phyloP scores from a whole-genome alignment of 1,139 yeast genomes.

The Pichia sp. region DNA sequence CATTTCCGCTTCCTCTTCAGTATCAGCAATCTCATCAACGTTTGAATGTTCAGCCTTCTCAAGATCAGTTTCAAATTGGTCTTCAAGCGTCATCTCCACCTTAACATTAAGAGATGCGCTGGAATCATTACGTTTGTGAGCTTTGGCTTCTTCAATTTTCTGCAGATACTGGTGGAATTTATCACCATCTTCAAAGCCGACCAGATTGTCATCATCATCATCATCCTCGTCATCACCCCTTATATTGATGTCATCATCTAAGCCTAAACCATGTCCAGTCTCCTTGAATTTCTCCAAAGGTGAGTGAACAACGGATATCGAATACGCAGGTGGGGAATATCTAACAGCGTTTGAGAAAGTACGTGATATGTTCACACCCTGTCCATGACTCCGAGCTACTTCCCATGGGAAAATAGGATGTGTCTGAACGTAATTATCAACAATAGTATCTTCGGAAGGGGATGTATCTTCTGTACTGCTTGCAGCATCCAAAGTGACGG shows the following conservation, averaged over 20 bases:
- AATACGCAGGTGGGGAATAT: slow-evolving; percentile 14
- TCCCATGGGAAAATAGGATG: slow-evolving; percentile 44
- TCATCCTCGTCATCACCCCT: slow-evolving; percentile 1
- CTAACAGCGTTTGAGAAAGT: slow-evolving; percentile 14
- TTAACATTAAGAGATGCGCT: neutral
- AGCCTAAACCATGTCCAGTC: too few species aligned
- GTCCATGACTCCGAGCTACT: slow-evolving; percentile 1
- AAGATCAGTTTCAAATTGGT: slow-evolving; percentile 5
- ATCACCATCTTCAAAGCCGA: slow-evolving; percentile 22
- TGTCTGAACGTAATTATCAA: slow-evolving; percentile 16
- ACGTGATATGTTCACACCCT: slow-evolving; percentile 9
- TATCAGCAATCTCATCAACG: too few species aligned
- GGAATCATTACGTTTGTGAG: neutral
- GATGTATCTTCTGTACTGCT: too few species aligned
- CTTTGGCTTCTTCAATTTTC: slow-evolving; percentile 8
- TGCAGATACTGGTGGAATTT: slow-evolving; percentile 18
- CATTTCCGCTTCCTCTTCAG: too few species aligned
- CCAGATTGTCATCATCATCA: slow-evolving; percentile 6
- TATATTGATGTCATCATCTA: neutral
- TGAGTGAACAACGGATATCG: slow-evolving; percentile 10
- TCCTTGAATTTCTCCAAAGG: too few species aligned
- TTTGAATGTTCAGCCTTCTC: slow-evolving; percentile 3
- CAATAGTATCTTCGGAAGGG: neutral
- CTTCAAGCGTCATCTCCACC: slow-evolving; percentile 5
- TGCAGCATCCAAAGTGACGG: too few species aligned